Evolutionary conservation across 768 basidiomycete genomes (phyloP), one percentile per base, ranked within the genome.

Genomic region (Kondoa malvinella): DNA sequence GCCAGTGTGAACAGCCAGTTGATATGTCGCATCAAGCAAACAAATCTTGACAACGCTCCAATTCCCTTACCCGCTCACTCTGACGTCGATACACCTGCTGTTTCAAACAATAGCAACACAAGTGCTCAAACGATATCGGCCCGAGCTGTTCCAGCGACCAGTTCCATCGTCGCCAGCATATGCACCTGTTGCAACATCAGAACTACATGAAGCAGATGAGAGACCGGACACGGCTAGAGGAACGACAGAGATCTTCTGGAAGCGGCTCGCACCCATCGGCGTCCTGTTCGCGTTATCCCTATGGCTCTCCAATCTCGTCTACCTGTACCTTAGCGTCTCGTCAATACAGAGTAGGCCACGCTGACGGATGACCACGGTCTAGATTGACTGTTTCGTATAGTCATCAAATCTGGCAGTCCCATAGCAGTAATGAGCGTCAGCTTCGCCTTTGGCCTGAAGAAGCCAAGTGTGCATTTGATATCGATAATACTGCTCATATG

Each of bases 361-460:
- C n/a, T n/a, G n/a, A n/a, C n/a, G n/a, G n/a, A n/a, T n/a, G n/a
- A n/a, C n/a, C n/a, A n/a, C n/a, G n/a, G n/a, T n/a, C n/a, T n/a
- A n/a, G n/a, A n/a, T n/a, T n/a, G n/a, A n/a, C n/a, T n/a, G n/a
- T n/a, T n/a, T n/a, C n/a, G n/a, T n/a, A n/a, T n/a, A n/a, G 12
- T 65, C 16, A 40, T 65, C 34, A 65, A 65, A 50, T 12, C 64
- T n/a, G 34, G 34, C 64, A 40, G 33, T n/a, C 64, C 64, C 3
- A 57, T 65, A 12, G 34, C 64, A 12, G 64, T 65, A 26, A 56
- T 31, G 64, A 32, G 33, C 15, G 64, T 32, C 8, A 40, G 30
- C 40, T 65, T 65, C 56, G 56, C 56, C 25, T 57, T 65, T 65
- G 64, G 64, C 32, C 40, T 65, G 16, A 65, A 65, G 56, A 15